Conservation (phyloP, 768 basidiomycete genomes). For the Tylopilus plumbeoviolaceoides region DNA sequence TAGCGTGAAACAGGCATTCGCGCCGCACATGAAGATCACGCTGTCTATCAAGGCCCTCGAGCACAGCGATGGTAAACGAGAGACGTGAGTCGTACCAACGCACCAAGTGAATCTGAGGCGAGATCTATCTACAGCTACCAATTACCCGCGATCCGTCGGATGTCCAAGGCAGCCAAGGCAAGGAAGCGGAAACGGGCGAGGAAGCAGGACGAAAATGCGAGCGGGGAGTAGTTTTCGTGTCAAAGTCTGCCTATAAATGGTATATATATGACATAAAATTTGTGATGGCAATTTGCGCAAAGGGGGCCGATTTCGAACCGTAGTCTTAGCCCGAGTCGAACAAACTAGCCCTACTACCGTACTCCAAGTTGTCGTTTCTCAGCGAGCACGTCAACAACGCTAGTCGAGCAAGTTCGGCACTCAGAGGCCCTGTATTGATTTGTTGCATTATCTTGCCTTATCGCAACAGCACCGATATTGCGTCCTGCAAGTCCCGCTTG, state of each 20-base stretch:
- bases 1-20: constrained; percentile 53
- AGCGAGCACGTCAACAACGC: constrained; percentile 9
- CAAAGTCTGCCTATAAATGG: constrained; percentile 8
- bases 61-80: constrained; percentile 32
- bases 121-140: constrained; percentile 46
- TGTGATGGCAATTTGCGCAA: constrained; percentile 13
- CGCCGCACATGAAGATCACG: constrained; percentile 69
- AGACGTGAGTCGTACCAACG: constrained; percentile 33
- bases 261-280: constrained; percentile 23
- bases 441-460: constrained; percentile 20
- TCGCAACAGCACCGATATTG: constrained; percentile 18
- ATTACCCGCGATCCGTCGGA: constrained; percentile 44
- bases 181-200: constrained; percentile 45
- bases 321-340: background rate
- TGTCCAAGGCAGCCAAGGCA: constrained; percentile 56
- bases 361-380: constrained; percentile 7
- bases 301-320: background rate
- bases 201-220: constrained; percentile 24
- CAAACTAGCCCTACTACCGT: background rate
- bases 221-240: constrained; percentile 14
- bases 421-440: constrained; percentile 13
- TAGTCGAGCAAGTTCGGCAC: constrained; percentile 7
- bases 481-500: constrained; percentile 17
- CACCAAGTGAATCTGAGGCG: constrained; percentile 4
- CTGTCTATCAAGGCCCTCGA: constrained; percentile 47